Percentiles rank a stretch among this genome's conserved stretches.
Evolutionary conservation across 169 alveolate genomes (phyloP).

Genomic region (Eimeria praecox): DNA sequence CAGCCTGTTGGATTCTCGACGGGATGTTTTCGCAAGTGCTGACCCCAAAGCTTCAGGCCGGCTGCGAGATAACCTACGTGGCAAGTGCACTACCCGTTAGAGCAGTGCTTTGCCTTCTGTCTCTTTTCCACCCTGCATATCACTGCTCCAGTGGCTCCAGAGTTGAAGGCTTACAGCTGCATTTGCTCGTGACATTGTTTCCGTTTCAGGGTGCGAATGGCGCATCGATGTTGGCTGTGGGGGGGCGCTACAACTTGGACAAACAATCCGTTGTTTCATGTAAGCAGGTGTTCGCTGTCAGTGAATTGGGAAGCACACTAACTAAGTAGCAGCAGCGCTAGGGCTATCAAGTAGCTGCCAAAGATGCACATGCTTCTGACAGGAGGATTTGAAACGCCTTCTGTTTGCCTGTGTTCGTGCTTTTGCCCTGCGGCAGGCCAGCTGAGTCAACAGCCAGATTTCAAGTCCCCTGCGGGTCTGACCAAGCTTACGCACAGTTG

Average conservation of each 20-base stretch:
- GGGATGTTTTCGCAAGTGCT: constrained; percentile 92
- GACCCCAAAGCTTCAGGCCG: constrained; percentile 90
- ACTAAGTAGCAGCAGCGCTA: not conserved
- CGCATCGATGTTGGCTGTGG: constrained; percentile 93
- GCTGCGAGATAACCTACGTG: constrained; percentile 94
- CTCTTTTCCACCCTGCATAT: no score
- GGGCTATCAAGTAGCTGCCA: not conserved
- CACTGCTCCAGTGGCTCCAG: not conserved
- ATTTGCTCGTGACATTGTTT: not conserved
- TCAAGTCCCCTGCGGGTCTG: constrained; percentile 84
- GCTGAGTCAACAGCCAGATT: constrained; percentile 85
- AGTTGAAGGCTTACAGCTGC: not conserved
- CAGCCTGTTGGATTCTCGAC: constrained; percentile 92
- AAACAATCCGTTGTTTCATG: constrained; percentile 87
- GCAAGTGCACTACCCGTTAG: constrained; percentile 68
- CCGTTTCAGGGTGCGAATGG: constrained; percentile 89
- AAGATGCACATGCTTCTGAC: not conserved
- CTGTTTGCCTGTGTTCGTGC: not conserved
- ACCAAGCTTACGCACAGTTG: constrained; percentile 68
- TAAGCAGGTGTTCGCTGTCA: constrained; percentile 10
- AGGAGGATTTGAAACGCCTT: not conserved
- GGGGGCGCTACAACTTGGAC: constrained; percentile 88
- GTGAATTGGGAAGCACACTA: not conserved
- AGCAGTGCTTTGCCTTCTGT: not conserved
- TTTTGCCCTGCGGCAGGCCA: constrained; percentile 56